Evolutionary conservation across 345 rosid species (phyloP).

Genomic region (Iberis pinnata): DNA sequence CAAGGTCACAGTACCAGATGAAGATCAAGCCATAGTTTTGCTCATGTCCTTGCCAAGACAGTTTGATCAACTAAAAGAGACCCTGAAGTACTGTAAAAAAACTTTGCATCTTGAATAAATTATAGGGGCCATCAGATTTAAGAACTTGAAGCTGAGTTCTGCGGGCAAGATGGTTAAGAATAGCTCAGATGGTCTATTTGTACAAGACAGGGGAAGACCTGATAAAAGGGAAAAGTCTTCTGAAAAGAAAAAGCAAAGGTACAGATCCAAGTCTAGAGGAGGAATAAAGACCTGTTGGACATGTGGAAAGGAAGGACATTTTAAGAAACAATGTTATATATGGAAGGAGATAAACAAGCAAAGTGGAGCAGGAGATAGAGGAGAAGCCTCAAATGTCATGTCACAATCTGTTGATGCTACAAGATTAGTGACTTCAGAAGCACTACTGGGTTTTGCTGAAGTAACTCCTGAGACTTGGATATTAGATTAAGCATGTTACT

Average conservation of each 20-base stretch:
- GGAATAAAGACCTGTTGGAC: background rate
- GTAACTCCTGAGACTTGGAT: too few species aligned
- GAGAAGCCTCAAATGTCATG: too few species aligned
- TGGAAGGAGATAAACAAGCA: too few species aligned
- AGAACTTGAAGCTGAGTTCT: background rate
- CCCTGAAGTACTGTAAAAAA: background rate
- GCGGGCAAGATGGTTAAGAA: background rate
- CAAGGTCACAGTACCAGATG: background rate
- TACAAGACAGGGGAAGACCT: background rate
- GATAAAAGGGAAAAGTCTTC: background rate
- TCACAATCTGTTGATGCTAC: too few species aligned
- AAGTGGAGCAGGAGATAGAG: too few species aligned
- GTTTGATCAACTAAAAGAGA: background rate
- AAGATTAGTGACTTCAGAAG: too few species aligned
- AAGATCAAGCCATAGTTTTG: background rate
- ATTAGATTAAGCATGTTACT: too few species aligned
- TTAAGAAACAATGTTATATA: too few species aligned
- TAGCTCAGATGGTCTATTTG: background rate
- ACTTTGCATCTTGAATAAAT: background rate
- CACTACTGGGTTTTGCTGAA: too few species aligned
- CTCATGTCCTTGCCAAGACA: background rate
- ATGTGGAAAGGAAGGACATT: background rate
- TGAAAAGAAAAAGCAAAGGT: background rate
- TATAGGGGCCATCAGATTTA: background rate
- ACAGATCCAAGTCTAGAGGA: background rate